Evolutionary conservation across 352 stramenopile genomes (phyloP), one percentile per base, ranked within the genome.

Genomic region (Phytophthora agathidicida): DNA sequence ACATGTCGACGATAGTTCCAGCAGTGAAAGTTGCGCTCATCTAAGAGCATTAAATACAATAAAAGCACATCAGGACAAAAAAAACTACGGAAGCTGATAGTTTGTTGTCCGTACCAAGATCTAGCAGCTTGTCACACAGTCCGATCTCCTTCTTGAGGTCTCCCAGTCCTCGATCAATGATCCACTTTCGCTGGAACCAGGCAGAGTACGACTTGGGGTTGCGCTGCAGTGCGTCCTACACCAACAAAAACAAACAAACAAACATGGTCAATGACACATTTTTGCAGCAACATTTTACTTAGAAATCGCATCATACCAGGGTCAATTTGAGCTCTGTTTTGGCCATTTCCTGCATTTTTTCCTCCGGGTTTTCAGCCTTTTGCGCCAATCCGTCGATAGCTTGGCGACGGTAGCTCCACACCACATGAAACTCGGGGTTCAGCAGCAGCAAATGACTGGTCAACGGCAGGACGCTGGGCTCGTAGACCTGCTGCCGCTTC

Each of bases 11-110:
- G 94, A 73, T 99, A 99, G 68, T 99, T 99, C 96, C 97, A 99
- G 71, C 97, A 99, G 71, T 99, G 98, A 68, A 99, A 99, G 63
- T 99, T 99, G 27, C 97, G 85, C 54, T 99, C 96, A 73, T 99
- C 98, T 48, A 38, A 32, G 97, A 31, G 36, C 6, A 31, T 7
- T 83, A 96, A 8, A 96, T 72, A 32, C n/a, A 50, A 28, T n/a
- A 24, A 30, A 52, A 65, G 1, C n/a, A 22, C 13, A 52, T 10
- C 24, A 36, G 41, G 6, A 22, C 19, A 28, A 39, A 30, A 44
- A 22, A n/a, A n/a, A n/a, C n/a, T n/a, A n/a, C n/a, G n/a, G n/a
- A n/a, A n/a, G n/a, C n/a, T n/a, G n/a, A n/a, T 19, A 11, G 4
- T 83, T 72, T 86, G n/a, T n/a, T n/a, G n/a, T n/a, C n/a, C n/a